Conservation (phyloP, 495 filamentous ascomycete genomes). For the Aspergillus leporis region DNA sequence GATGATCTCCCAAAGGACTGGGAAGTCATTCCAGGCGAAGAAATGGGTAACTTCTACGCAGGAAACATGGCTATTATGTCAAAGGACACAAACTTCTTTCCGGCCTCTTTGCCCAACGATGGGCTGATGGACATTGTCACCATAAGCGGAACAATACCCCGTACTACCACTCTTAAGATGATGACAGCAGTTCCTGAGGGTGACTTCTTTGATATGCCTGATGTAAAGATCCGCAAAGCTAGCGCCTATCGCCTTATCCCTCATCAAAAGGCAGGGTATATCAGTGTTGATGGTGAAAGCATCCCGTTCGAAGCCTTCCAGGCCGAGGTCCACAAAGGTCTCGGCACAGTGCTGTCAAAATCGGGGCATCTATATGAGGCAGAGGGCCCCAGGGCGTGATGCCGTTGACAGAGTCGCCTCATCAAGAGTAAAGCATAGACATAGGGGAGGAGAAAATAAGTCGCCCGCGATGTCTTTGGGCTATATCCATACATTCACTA, state of each 20-base stretch:
- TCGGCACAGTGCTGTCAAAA: slow-evolving; percentile 82
- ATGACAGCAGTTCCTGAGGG: slow-evolving; percentile 70
- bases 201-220: slow-evolving; percentile 72
- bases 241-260: slow-evolving; percentile 81
- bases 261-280: slow-evolving; percentile 68
- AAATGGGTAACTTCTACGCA: slow-evolving; percentile 88
- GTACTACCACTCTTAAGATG: slow-evolving; percentile 60
- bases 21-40: slow-evolving; percentile 68
- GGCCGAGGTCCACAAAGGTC: slow-evolving; percentile 79
- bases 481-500: slow-evolving; percentile 10
- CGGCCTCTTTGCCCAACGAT: slow-evolving; percentile 79
- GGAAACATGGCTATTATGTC: slow-evolving; percentile 96
- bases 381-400: slow-evolving; percentile 46
- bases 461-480: not conserved
- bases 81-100: slow-evolving; percentile 84
- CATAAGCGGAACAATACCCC: slow-evolving; percentile 72
- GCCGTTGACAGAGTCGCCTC: not conserved
- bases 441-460: not conserved
- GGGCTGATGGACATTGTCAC: slow-evolving; percentile 83
- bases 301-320: slow-evolving; percentile 87
- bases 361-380: slow-evolving; percentile 72
- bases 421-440: not conserved
- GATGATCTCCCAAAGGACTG: slow-evolving; percentile 76
- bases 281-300: slow-evolving; percentile 91
- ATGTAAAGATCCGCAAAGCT: slow-evolving; percentile 80